phyloP scores from a whole-genome alignment of 495 filamentous ascomycete genomes.

The Penicillium angulare region DNA sequence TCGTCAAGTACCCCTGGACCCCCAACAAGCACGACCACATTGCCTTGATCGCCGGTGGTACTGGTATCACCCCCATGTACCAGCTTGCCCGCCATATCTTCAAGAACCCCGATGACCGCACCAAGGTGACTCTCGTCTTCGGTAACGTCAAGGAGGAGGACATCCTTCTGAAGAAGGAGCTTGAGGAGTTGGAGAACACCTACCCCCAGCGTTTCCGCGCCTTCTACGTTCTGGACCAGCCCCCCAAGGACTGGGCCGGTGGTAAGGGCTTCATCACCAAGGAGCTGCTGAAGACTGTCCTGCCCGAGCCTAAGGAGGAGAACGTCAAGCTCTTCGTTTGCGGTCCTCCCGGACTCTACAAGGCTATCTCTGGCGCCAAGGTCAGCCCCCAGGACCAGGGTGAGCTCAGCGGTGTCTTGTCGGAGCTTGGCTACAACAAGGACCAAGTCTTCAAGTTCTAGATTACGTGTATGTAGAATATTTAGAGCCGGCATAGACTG shows the following conservation, averaged over 20 bases:
- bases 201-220: constrained; percentile 91
- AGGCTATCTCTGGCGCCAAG: constrained; percentile 86
- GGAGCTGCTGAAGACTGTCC: constrained; percentile 86
- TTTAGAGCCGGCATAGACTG: constrained; percentile 3
- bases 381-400: constrained; percentile 88
- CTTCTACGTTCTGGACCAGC: constrained; percentile 85
- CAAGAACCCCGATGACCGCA: constrained; percentile 93
- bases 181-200: constrained; percentile 79
- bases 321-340: constrained; percentile 94
- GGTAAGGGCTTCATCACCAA: constrained; percentile 78
- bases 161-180: constrained; percentile 82
- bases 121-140: constrained; percentile 92
- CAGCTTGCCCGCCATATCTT: constrained; percentile 85
- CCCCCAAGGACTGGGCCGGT: constrained; percentile 76
- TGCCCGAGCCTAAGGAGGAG: constrained; percentile 83
- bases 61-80: constrained; percentile 92
- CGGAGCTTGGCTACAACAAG: constrained; percentile 85
- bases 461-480: constrained; percentile 28
- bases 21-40: constrained; percentile 95
- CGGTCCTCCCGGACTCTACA: constrained; percentile 90
- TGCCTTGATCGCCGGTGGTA: constrained; percentile 89
- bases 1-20: constrained; percentile 90
- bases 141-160: constrained; percentile 85
- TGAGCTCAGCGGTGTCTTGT: constrained; percentile 77
- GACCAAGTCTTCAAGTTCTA: constrained; percentile 99